Conservation (phyloP, 495 filamentous ascomycete species). For the Hamigera avellanea region DNA sequence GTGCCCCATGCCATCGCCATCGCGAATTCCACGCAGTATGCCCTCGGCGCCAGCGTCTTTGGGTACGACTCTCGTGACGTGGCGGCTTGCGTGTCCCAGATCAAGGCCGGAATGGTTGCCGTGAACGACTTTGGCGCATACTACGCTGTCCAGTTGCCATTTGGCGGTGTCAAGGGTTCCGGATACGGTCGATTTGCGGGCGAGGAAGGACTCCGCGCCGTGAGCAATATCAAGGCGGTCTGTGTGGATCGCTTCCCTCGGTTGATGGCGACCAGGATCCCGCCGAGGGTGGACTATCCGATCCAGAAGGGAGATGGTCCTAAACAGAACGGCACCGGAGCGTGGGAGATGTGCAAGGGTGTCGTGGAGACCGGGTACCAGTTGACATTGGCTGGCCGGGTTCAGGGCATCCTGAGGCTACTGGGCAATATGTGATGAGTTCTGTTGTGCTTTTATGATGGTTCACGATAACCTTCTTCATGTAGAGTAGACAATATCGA, state of each 20-base stretch:
- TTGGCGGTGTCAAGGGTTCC: constrained; percentile 76
- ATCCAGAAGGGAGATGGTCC: constrained; percentile 39
- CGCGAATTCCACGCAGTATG: constrained; percentile 68
- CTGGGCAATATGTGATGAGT: constrained; percentile 31
- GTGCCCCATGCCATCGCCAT: constrained; percentile 52
- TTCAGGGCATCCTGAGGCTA: constrained; percentile 37
- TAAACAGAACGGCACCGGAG: constrained; percentile 37
- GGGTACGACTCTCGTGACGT: constrained; percentile 41
- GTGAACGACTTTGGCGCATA: constrained; percentile 91
- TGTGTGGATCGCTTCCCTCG: constrained; percentile 59
- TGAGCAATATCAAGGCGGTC: constrained; percentile 81
- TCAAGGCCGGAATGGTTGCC: constrained; percentile 79
- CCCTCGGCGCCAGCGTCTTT: constrained; percentile 75
- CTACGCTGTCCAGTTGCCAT: constrained; percentile 87
- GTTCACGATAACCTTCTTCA: no score
- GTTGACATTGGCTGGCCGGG: constrained; percentile 33
- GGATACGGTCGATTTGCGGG: constrained; percentile 93
- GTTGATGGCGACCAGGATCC: constrained; percentile 60
- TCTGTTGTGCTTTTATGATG: background rate
- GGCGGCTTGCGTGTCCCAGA: constrained; percentile 46
- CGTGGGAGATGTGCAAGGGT: constrained; percentile 49
- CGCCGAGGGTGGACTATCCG: constrained; percentile 68
- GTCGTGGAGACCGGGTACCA: constrained; percentile 54
- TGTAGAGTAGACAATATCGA: no score
- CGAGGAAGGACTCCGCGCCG: constrained; percentile 69